phyloP scores from a whole-genome alignment of 1,284 basidiomycete genomes.

The Tetrapyrgos nigripes region DNA sequence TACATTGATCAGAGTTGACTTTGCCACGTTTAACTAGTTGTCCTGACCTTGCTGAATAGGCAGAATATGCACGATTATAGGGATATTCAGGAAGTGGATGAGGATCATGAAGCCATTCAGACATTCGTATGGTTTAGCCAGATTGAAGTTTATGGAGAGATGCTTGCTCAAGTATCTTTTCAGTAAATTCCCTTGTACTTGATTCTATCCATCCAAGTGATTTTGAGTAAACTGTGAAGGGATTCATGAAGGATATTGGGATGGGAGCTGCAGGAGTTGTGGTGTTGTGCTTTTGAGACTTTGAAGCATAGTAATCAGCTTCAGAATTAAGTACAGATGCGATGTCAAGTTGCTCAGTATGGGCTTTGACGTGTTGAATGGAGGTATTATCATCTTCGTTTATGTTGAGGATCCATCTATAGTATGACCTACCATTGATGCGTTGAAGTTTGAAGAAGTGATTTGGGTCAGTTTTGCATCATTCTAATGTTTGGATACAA shows the following conservation, averaged over 20 bases:
- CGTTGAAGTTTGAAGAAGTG: not conserved
- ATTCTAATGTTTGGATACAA: too few relatives aligned
- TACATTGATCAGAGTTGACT: not conserved
- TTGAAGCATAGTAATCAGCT: constrained; percentile 7
- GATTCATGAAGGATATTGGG: constrained; percentile 11
- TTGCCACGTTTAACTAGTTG: constrained; percentile 14
- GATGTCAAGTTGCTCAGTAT: not conserved
- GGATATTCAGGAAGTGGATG: constrained; percentile 14
- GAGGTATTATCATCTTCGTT: too few relatives aligned
- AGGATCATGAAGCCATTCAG: constrained; percentile 1
- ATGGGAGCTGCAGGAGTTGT: not conserved
- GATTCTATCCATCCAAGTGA: not conserved
- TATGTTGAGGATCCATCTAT: constrained; percentile 3
- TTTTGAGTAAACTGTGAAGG: constrained; percentile 1
- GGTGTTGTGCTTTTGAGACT: not conserved
- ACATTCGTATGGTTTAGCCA: not conserved
- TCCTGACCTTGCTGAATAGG: constrained; percentile 18
- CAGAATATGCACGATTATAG: constrained; percentile 16
- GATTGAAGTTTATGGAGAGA: not conserved
- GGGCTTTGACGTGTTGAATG: not conserved
- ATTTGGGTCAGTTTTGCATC: too few relatives aligned
- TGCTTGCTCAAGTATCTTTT: not conserved
- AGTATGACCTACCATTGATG: constrained; percentile 9
- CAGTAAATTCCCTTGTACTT: not conserved
- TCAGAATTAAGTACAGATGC: not conserved